Evolutionary conservation across 2,329 filamentous ascomycete species (phyloP).

Genomic region (Bertia moriformis): DNA sequence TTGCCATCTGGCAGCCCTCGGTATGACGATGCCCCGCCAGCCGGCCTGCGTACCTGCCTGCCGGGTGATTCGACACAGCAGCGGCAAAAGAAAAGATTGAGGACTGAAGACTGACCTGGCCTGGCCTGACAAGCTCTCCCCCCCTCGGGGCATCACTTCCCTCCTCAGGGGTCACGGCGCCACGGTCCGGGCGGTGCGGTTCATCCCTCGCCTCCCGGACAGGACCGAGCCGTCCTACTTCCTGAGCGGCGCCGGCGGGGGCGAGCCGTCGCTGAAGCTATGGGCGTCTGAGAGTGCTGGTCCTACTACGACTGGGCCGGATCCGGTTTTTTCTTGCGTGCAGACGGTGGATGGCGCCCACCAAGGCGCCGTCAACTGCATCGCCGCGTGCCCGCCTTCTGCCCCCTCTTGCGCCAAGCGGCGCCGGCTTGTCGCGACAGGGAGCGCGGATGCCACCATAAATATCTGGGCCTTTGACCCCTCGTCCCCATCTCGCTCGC

Average conservation of each 20-base stretch:
- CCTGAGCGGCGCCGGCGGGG: slow-evolving; percentile 61
- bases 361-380: slow-evolving; percentile 60
- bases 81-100: slow-evolving; percentile 8
- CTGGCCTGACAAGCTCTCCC: slow-evolving; percentile 24
- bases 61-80: slow-evolving; percentile 1
- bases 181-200: slow-evolving; percentile 70
- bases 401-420: slow-evolving; percentile 3
- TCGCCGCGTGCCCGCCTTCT: slow-evolving; percentile 26
- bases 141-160: slow-evolving; percentile 46
- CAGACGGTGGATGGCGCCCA: slow-evolving; percentile 49
- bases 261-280: slow-evolving; percentile 54
- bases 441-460: slow-evolving; percentile 64
- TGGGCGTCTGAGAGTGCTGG: slow-evolving; percentile 36
- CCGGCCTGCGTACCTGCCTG: slow-evolving; percentile 1
- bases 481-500: too few relatives aligned
- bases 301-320: slow-evolving; percentile 16
- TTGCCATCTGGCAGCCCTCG: slow-evolving; percentile 20
- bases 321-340: slow-evolving; percentile 22
- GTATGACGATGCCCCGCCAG: slow-evolving; percentile 1
- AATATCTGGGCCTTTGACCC: slow-evolving; percentile 53
- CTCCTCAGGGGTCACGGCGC: slow-evolving; percentile 67
- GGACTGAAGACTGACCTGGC: slow-evolving; percentile 17
- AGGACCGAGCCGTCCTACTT: slow-evolving; percentile 42
- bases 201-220: slow-evolving; percentile 40
- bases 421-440: slow-evolving; percentile 48